A percentile compares a stretch with the other conserved stretches of the same genome.
Evolutionary conservation across 2,329 filamentous ascomycete species (phyloP).

Genomic region (Apiospora phragmitis): DNA sequence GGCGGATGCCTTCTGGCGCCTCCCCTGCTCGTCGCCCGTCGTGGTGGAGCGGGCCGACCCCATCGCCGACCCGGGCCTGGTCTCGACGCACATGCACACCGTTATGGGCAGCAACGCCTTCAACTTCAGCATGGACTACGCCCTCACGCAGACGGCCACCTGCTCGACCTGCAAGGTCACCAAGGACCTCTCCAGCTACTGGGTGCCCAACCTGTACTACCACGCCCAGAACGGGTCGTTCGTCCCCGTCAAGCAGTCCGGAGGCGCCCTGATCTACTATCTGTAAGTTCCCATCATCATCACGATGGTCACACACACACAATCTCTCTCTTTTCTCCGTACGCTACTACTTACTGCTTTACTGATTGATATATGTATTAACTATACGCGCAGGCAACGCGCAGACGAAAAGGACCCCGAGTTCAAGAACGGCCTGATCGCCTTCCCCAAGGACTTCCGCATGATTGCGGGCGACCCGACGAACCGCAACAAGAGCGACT

Average conservation of each 20-base stretch:
- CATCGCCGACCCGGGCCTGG: slow-evolving; percentile 53
- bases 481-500: slow-evolving; percentile 48
- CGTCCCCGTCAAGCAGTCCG: slow-evolving; percentile 46
- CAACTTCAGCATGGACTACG: slow-evolving; percentile 52
- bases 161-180: slow-evolving; percentile 67
- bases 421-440: slow-evolving; percentile 49
- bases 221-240: slow-evolving; percentile 58
- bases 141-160: slow-evolving; percentile 49
- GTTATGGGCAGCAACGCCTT: slow-evolving; percentile 65
- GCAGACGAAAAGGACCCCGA: slow-evolving; percentile 37
- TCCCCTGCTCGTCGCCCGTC: slow-evolving; percentile 26
- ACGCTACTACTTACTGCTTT: too few relatives aligned
- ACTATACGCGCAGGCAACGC: slow-evolving; percentile 35
- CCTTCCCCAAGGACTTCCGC: slow-evolving; percentile 63
- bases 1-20: slow-evolving; percentile 24
- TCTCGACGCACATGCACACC: slow-evolving; percentile 60
- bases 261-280: slow-evolving; percentile 55
- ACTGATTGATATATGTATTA: not conserved
- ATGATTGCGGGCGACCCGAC: slow-evolving; percentile 64
- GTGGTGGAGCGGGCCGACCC: slow-evolving; percentile 55
- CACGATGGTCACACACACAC: too few relatives aligned
- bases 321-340: too few relatives aligned
- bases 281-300: slow-evolving; percentile 35
- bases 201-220: slow-evolving; percentile 60
- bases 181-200: slow-evolving; percentile 67